Percentiles rank a stretch among this genome's conserved stretches.
phyloP scores from a whole-genome alignment of 1,284 basidiomycete genomes.

The Ganoderma lingzhi region DNA sequence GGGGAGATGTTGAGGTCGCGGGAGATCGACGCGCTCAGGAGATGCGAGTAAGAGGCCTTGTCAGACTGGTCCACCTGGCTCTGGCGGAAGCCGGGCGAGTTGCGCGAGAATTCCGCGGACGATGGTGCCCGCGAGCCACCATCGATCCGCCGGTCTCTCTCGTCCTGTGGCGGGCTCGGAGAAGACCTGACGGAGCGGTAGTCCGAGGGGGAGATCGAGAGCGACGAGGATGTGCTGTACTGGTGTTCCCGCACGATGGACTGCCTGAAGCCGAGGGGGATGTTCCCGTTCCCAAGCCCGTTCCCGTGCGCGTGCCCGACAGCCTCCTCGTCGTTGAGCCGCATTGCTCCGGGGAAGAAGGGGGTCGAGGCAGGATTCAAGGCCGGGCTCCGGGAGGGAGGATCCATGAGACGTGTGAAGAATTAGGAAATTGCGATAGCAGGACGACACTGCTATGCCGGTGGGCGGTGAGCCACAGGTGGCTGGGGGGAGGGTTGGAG shows the following conservation, averaged over 20 bases:
- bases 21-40: slow-evolving; percentile 34
- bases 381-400: slow-evolving; percentile 76
- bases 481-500: slow-evolving; percentile 3
- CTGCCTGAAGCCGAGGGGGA: slow-evolving; percentile 50
- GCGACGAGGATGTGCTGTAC: slow-evolving; percentile 59
- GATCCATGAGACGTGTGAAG: slow-evolving; percentile 42
- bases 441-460: slow-evolving; percentile 35
- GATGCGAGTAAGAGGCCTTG: slow-evolving; percentile 50
- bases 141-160: slow-evolving; percentile 41
- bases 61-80: slow-evolving; percentile 47
- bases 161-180: slow-evolving; percentile 64
- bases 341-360: slow-evolving; percentile 78
- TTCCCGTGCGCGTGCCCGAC: slow-evolving; percentile 31
- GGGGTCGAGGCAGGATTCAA: slow-evolving; percentile 84
- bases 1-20: slow-evolving; percentile 61
- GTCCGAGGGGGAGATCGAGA: slow-evolving; percentile 69
- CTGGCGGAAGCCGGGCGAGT: slow-evolving; percentile 53
- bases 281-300: slow-evolving; percentile 41
- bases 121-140: slow-evolving; percentile 40
- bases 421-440: slow-evolving; percentile 30
- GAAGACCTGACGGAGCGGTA: slow-evolving; percentile 74
- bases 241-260: slow-evolving; percentile 58
- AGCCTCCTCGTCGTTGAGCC: slow-evolving; percentile 61
- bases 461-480: slow-evolving; percentile 27
- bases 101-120: slow-evolving; percentile 48